Percentiles rank a stretch among this genome's conserved stretches.
These are phyloP conservation scores for Puccinia sorghi DNA, from an alignment of 1,284 basidiomycete species.

Conservation along the genomic window DNA sequence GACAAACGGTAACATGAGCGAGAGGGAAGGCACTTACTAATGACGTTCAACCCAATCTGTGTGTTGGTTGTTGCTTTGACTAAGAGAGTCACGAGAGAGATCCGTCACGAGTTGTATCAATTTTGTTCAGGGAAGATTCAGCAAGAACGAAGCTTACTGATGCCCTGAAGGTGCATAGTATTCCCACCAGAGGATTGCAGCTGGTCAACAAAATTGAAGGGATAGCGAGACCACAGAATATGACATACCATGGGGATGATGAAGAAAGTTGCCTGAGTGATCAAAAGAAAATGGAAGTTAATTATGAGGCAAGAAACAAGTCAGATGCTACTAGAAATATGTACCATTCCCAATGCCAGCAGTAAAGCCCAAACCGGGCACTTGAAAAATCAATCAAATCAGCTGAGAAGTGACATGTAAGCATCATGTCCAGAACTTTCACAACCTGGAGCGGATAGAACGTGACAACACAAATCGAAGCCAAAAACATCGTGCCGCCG, in stretches of 20 bases:
- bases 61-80: constrained; percentile 50
- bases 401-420: neutral
- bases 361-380: constrained; percentile 48
- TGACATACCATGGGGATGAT: constrained; percentile 45
- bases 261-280: constrained; percentile 33
- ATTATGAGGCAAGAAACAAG: neutral
- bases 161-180: constrained; percentile 9
- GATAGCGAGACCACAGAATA: neutral
- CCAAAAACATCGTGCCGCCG: constrained; percentile 13
- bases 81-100: neutral
- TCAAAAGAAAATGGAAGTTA: neutral
- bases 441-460: constrained; percentile 46
- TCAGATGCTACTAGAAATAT: neutral
- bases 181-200: neutral
- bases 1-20: neutral
- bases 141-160: constrained; percentile 29
- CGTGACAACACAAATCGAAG: constrained; percentile 31
- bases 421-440: neutral
- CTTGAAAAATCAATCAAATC: constrained; percentile 17
- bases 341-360: constrained; percentile 42
- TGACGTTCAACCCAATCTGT: constrained; percentile 47
- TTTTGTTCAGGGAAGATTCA: neutral
- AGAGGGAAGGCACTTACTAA: neutral
- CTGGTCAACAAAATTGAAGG: neutral
- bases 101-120: neutral